Base-by-base conservation (phyloP, 2,329 filamentous ascomycete species). In the Penicillium sp. region DNA sequence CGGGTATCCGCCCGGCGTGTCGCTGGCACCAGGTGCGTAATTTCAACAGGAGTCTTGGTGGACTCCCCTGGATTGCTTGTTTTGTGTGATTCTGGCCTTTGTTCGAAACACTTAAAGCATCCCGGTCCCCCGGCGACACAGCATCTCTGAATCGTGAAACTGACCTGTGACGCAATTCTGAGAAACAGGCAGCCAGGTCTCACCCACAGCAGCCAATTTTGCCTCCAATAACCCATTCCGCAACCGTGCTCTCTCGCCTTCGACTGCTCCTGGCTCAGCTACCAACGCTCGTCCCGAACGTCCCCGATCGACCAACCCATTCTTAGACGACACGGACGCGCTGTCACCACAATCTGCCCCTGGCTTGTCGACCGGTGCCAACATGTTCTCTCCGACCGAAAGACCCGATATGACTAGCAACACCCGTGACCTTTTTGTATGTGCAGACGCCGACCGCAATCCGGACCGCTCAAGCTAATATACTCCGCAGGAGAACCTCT, bases 291-390 rank as follows among this genome's bases (percentile, higher is more conserved):
- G 65, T 43, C 72, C 76, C 54, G 72, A 79, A 60, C 79, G 82
- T 61, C 82, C 81, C 46, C 74, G 78, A 55, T 86, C 84, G 52
- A 84, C 81, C 46, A 88, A 88, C 65, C 86, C 86, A 26, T 88
- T 88, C 67, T 74, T 88, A 52, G 83, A 83, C 67, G 77, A 78
- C 26, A 68, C 67, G 7, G 77, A 79, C 39, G 61, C 69, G 5
- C 52, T 72, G 37, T 73, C 75, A 16, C 69, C 71, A 24, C 73
- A 73, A 60, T 75, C 72, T 8, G 68, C 69, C 26, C 71, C 72
- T 22, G 62, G 65, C 21, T 48, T 65, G 49, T 58, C 64, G 21
- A 60, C 62, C 7, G 54, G 56, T 19, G 63, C 65, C 37, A 68
- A 61, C 39, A 68, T 70, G 61, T 58, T 68, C 27, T 72, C 74